These are phyloP conservation scores for Spiraea crenata DNA, from an alignment of 331 rosid species.

Conservation along the genomic window DNA sequence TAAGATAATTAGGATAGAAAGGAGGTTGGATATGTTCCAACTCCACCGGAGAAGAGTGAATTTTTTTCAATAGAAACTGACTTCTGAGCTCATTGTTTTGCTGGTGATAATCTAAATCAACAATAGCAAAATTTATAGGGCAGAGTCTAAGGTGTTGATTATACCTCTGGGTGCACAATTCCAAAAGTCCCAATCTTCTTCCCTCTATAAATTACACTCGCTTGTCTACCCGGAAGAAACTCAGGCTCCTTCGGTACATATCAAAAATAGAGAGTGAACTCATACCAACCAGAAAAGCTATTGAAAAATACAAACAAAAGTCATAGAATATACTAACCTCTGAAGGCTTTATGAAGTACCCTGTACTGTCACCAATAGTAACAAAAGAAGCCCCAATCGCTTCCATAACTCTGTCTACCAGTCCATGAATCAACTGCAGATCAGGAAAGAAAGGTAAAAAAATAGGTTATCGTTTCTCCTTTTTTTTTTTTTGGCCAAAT, in stretches of 20 bases:
- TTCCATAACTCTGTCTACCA: constrained; percentile 90
- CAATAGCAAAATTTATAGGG: not conserved
- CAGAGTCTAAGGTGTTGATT: not conserved
- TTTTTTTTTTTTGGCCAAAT: no score
- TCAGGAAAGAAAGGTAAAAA: not conserved
- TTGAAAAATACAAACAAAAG: constrained; percentile 2
- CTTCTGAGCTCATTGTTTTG: not conserved
- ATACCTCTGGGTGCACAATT: constrained; percentile 94
- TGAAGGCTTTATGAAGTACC: constrained; percentile 61
- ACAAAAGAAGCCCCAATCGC: constrained; percentile 64
- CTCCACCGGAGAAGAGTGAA: no score
- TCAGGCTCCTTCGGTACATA: constrained; percentile 71
- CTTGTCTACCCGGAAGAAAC: constrained; percentile 83
- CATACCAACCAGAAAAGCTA: not conserved
- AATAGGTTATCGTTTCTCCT: not conserved
- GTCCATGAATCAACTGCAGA: constrained; percentile 87
- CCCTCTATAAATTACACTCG: constrained; percentile 66
- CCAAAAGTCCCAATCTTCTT: constrained; percentile 74
- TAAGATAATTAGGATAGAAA: not conserved
- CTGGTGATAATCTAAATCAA: not conserved
- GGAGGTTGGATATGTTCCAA: no score
- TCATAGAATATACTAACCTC: constrained; percentile 50
- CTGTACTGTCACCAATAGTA: constrained; percentile 50
- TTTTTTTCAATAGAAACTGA: not conserved
- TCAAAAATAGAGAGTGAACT: constrained; percentile 3